A percentile compares a stretch with the other conserved stretches of the same genome.
These are phyloP conservation scores for Straminergon stramineum DNA, from an alignment of 225 moss, liverwort and hornwort species.

Conservation along the genomic window DNA sequence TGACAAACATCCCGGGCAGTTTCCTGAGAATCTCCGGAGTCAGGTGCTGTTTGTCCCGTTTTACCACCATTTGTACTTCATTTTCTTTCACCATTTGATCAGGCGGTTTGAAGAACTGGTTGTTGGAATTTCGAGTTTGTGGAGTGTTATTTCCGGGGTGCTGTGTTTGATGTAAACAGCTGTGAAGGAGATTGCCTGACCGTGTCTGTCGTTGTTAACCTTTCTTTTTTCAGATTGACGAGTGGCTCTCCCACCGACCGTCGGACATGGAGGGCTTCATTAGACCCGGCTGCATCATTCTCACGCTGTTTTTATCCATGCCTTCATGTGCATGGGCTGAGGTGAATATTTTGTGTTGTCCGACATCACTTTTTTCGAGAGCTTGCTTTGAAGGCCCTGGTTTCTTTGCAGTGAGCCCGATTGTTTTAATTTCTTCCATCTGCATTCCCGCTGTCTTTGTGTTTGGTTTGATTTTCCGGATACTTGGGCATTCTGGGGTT, in stretches of 20 bases:
- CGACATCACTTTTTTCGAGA: neutral
- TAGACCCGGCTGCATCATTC: slow-evolving; percentile 79
- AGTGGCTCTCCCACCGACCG: slow-evolving; percentile 82
- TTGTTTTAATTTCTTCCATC: neutral
- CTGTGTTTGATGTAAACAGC: neutral
- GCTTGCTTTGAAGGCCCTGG: neutral
- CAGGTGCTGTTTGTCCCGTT: slow-evolving; percentile 26
- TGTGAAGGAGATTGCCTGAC: neutral
- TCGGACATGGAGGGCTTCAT: slow-evolving; percentile 94
- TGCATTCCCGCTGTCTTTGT: neutral
- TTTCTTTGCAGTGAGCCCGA: neutral
- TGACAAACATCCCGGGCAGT: slow-evolving; percentile 70
- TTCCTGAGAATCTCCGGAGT: slow-evolving; percentile 69
- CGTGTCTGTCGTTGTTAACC: neutral
- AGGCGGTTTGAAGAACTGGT: neutral
- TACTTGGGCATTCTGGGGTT: no score
- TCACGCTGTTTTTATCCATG: slow-evolving; percentile 74
- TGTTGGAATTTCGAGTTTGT: neutral
- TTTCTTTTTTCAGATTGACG: slow-evolving; percentile 45
- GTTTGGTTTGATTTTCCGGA: neutral
- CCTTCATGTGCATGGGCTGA: slow-evolving; percentile 49
- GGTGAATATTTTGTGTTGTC: neutral
- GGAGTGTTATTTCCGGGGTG: neutral
- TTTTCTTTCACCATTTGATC: neutral
- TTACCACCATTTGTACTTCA: neutral